Evolutionary conservation across 129 eudicot species (phyloP).

Genomic region (Daucus carota): DNA sequence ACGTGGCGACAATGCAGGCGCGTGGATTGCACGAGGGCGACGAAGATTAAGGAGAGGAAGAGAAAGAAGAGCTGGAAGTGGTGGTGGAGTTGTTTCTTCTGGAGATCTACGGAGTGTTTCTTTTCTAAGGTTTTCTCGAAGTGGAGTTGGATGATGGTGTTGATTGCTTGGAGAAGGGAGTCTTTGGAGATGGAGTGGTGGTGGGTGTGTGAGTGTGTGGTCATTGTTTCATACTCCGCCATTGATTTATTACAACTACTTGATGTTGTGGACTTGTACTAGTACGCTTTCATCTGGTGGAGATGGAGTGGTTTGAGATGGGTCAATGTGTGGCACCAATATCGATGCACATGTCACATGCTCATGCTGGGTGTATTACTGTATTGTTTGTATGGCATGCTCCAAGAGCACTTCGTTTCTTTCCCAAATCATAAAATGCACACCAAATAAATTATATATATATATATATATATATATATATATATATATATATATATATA

Average conservation of each 20-base stretch:
- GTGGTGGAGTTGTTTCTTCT: slow-evolving; percentile 78
- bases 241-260: slow-evolving; percentile 22
- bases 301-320: neutral
- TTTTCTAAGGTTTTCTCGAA: slow-evolving; percentile 98
- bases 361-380: too few relatives aligned
- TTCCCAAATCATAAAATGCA: too few relatives aligned
- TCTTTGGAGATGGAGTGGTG: slow-evolving; percentile 47
- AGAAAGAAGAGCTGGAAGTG: slow-evolving; percentile 84
- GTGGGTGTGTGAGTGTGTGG: slow-evolving; percentile 23
- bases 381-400: too few relatives aligned
- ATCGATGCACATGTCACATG: neutral
- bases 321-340: neutral
- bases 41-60: slow-evolving; percentile 55
- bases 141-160: slow-evolving; percentile 96
- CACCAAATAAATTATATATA: too few relatives aligned
- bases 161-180: slow-evolving; percentile 78
- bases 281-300: neutral
- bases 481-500: too few relatives aligned
- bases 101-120: slow-evolving; percentile 78
- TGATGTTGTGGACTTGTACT: too few relatives aligned
- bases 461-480: too few relatives aligned
- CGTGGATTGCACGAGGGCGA: slow-evolving; percentile 48
- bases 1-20: slow-evolving; percentile 90
- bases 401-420: too few relatives aligned
- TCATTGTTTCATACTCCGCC: slow-evolving; percentile 64